A percentile compares a stretch with the other conserved stretches of the same genome.
phyloP scores from a whole-genome alignment of 352 stramenopile species.

The Phytophthora melonis region DNA sequence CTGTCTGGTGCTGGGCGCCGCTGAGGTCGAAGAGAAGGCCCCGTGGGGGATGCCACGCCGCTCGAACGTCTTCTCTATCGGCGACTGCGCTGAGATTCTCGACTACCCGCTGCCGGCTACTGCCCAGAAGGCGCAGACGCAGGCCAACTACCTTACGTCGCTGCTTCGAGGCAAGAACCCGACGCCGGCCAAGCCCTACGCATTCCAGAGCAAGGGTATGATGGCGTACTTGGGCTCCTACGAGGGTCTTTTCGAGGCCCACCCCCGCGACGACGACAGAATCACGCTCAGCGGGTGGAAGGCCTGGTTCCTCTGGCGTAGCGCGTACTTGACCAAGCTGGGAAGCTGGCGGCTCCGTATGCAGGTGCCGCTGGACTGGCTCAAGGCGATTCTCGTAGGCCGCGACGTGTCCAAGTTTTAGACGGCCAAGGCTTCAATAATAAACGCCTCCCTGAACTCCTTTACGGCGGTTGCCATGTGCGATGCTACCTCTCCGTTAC shows the following conservation, averaged over 20 bases:
- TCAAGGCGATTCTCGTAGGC: slow-evolving; percentile 97
- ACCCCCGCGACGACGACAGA: slow-evolving; percentile 53
- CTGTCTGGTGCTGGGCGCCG: slow-evolving; percentile 76
- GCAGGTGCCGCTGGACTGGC: slow-evolving; percentile 97
- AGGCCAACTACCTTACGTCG: slow-evolving; percentile 70
- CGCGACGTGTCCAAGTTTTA: slow-evolving; percentile 96
- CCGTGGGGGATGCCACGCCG: slow-evolving; percentile 72
- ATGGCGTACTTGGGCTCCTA: slow-evolving; percentile 96
- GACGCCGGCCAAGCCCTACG: slow-evolving; percentile 63
- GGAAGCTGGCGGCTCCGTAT: slow-evolving; percentile 93
- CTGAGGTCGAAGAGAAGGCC: slow-evolving; percentile 61
- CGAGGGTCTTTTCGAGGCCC: slow-evolving; percentile 91
- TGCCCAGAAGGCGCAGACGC: slow-evolving; percentile 91
- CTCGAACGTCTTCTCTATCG: slow-evolving; percentile 95
- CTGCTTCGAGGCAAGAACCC: slow-evolving; percentile 69
- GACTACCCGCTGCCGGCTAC: slow-evolving; percentile 91
- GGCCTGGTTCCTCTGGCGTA: slow-evolving; percentile 94
- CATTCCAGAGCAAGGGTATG: slow-evolving; percentile 88
- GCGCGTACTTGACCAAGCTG: slow-evolving; percentile 97
- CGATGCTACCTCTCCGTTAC: slow-evolving; percentile 2
- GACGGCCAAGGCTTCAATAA: slow-evolving; percentile 5
- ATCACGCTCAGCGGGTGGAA: slow-evolving; percentile 86
- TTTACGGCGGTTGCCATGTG: slow-evolving; percentile 17
- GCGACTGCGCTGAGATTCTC: slow-evolving; percentile 93
- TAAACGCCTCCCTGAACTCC: slow-evolving; percentile 8